Evolutionary conservation across 805 yeast genomes (phyloP).

Genomic region (Blastobotrys parvus): DNA sequence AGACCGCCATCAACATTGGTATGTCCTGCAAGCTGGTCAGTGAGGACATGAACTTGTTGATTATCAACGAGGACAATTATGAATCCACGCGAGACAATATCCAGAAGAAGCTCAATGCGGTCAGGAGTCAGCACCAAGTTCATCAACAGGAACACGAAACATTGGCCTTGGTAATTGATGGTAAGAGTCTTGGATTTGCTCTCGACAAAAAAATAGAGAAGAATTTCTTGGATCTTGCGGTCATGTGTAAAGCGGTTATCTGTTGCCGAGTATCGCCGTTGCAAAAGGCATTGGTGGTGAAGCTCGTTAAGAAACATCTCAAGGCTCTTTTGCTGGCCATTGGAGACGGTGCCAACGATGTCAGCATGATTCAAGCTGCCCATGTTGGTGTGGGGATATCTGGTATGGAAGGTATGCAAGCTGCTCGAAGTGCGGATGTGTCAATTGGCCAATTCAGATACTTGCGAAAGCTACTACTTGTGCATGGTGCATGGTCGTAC

Average conservation of each 20-base stretch:
- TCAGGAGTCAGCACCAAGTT: conserved; percentile 34
- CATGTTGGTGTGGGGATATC: conserved; percentile 98
- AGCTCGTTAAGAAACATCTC: conserved; percentile 77
- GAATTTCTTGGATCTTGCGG: conserved; percentile 67
- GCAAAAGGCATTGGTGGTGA: conserved; percentile 93
- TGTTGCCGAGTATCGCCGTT: conserved; percentile 98
- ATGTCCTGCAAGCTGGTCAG: conserved; percentile 92
- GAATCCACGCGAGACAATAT: conserved; percentile 72
- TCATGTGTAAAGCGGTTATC: conserved; percentile 87
- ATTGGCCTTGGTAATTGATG: conserved; percentile 88
- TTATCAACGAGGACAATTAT: conserved; percentile 78
- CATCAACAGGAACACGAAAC: conserved; percentile 56
- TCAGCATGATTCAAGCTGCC: conserved; percentile 98
- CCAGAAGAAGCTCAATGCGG: conserved; percentile 64
- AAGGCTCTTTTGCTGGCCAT: conserved; percentile 74
- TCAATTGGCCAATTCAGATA: conserved; percentile 94
- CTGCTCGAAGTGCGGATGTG: conserved; percentile 95
- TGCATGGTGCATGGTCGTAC: conserved; percentile 97
- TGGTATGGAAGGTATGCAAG: conserved; percentile 99
- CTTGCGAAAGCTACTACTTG: conserved; percentile 71
- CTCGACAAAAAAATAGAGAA: conserved; percentile 75
- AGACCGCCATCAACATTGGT: conserved; percentile 96
- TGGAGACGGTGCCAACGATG: conserved; percentile 99
- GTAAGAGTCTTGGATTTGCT: conserved; percentile 82
- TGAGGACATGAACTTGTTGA: conserved; percentile 91